Percentiles rank a stretch among this genome's conserved stretches.
Evolutionary conservation across 257 asterid genomes (phyloP).

Genomic region (Anisodus tanguticus): DNA sequence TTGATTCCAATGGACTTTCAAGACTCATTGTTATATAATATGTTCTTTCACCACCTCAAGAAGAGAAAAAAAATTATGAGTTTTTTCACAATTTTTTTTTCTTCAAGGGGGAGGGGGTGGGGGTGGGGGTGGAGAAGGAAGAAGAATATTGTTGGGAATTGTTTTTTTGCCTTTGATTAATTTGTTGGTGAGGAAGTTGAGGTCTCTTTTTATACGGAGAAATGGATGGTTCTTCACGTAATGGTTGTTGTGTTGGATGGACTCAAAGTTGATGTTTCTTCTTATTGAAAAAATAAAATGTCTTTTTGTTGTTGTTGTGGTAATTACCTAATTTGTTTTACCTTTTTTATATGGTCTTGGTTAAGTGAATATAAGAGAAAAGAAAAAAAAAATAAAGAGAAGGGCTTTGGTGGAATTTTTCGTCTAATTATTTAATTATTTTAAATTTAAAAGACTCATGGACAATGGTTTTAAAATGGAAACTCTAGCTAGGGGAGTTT

Average conservation of each 20-base stretch:
- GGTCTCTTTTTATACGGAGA: constrained; percentile 23
- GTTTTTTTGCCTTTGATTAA: neutral
- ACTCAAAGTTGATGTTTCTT: neutral
- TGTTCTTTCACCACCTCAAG: constrained; percentile 16
- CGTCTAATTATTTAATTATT: no score
- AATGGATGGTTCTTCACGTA: constrained; percentile 18
- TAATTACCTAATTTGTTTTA: neutral
- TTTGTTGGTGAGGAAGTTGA: constrained; percentile 26
- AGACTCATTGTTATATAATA: neutral
- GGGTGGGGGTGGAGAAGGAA: neutral
- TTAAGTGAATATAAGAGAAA: neutral
- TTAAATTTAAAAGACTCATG: neutral
- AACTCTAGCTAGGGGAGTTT: neutral
- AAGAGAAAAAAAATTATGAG: neutral
- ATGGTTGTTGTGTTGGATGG: constrained; percentile 23
- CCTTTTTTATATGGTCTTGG: neutral
- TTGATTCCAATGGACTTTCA: constrained; percentile 40
- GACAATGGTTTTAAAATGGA: neutral
- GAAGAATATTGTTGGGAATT: neutral
- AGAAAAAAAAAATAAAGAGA: neutral
- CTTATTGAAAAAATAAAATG: neutral
- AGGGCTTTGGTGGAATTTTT: neutral
- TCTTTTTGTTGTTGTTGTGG: neutral
- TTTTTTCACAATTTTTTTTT: neutral
- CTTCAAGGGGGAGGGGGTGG: neutral